Evolutionary conservation across 2,329 filamentous ascomycete genomes (phyloP), one percentile per base, ranked within the genome.

Genomic region (Fusarium sp.): DNA sequence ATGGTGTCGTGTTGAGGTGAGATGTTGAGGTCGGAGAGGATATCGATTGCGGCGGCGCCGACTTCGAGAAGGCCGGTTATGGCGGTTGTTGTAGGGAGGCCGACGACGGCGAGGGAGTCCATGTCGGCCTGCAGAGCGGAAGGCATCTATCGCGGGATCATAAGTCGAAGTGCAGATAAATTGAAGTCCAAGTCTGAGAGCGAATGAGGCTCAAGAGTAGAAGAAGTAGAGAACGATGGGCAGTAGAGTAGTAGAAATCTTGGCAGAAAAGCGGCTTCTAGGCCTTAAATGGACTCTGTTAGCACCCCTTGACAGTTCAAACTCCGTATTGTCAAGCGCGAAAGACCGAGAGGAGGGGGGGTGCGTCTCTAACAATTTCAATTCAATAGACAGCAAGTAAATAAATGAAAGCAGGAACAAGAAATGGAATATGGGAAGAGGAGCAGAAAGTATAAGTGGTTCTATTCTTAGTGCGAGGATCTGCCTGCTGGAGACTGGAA

Each of bases 11-110:
- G 58, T 59, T 71, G 71, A 2, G 78, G 74, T 8, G 76, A 69
- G 52, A 74, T 71, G 63, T 78, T 79, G 62, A 80, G 75, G 54
- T 80, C 77, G 71, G 72, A 74, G 58, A 81, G 75, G 14, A 72
- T 72, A 64, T 81, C 79, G 68, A 78, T 77, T 41, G 75, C 71
- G 42, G 75, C 76, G 65, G 76, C 76, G 61, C 77, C 76, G 41
- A 80, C 78, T 42, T 78, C 77, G 49, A 81, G 65, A 56, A 81
- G 76, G 73, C 79, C 79, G 43, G 77, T 74, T 61, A 80, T 77
- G 76, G 79, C 79, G 14, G 78, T 77, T n/a, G 77, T 76, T 51
- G 79, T 77, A 48, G 77, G 76, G 50, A 80, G 74, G 59, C 73
- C 68, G 63, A 72, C 70, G 45, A 64, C 65, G 65, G 62, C 34